A percentile compares a stretch with the other conserved stretches of the same genome.
Evolutionary conservation across 257 asterid species (phyloP).

Genomic region (Solanum phureja): DNA sequence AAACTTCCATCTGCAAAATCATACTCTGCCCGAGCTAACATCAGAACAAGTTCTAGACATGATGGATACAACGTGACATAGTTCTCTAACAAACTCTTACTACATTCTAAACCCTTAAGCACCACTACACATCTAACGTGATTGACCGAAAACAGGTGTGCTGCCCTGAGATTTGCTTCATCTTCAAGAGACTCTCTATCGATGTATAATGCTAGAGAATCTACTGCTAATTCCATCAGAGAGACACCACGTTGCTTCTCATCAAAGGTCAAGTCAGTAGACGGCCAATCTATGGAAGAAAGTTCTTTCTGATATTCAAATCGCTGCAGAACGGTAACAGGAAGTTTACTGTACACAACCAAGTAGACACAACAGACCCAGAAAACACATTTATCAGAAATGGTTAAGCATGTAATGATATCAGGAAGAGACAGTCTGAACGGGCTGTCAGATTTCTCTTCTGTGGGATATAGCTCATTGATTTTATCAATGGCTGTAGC

Average conservation of each 20-base stretch:
- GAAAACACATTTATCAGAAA: constrained; percentile 32
- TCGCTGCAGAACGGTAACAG: constrained; percentile 16
- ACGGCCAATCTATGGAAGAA: constrained; percentile 34
- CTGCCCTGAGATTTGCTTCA: constrained; percentile 31
- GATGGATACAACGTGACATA: constrained; percentile 32
- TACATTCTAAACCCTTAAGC: constrained; percentile 28
- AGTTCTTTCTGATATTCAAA: constrained; percentile 35
- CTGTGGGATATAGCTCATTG: constrained; percentile 12
- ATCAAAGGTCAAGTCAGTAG: constrained; percentile 12
- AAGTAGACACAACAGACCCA: constrained; percentile 35
- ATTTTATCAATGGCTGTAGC: constrained; percentile 29
- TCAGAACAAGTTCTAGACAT: constrained; percentile 36
- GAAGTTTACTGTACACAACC: constrained; percentile 29
- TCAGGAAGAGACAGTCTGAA: constrained; percentile 8
- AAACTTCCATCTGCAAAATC: constrained; percentile 15
- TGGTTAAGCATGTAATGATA: constrained; percentile 16
- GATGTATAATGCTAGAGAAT: constrained; percentile 17
- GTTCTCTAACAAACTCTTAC: constrained; percentile 25
- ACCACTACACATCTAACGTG: constrained; percentile 32
- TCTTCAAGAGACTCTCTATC: constrained; percentile 22
- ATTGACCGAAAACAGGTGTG: constrained; percentile 33
- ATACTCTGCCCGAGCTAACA: constrained; percentile 27
- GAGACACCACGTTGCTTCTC: constrained; percentile 26
- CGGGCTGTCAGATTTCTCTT: constrained; percentile 12
- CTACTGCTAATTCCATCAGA: constrained; percentile 32